Evolutionary conservation across 1,284 basidiomycete genomes (phyloP), one percentile per base, ranked within the genome.

Genomic region (Cryptococcus neoformans): DNA sequence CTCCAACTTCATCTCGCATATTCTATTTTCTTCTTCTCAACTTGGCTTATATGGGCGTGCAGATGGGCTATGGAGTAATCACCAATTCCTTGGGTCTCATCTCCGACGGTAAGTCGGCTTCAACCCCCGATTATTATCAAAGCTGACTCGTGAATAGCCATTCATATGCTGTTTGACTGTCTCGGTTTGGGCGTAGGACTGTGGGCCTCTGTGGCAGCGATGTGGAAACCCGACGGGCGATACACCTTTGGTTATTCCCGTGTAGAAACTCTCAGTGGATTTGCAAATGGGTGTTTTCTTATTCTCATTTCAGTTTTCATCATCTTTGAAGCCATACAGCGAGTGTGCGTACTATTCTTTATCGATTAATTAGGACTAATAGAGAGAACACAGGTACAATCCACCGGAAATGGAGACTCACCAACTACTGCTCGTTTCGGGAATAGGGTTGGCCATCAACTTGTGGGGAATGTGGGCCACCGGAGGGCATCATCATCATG

Each of bases 161-260:
- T 99, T 51, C 96, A 99, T 74, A 99, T 99, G 96, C 91, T 94
- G 28, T 99, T 99, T 69, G 96, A 99, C 78, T 99, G 96, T 71
- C 87, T 97, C 80, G 95, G 95, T 1, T 92, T 99, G 56, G 95
- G 86, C 0, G 92, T 99, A 64, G 96, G 96, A 1, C 81, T 99
- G 1, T 87, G 97, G 61, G 96, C 96, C 2, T 94, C 91, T 34
- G 91, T 99, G 10, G 98, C 98, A 88, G 92, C 94, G 1, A 93
- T 89, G 4, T 99, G 96, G 96, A 87, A 90, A 46, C 90, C 92
- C 1, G 94, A 99, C 77, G 87, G 89, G 63, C 83, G 85, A 21
- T 99, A 95, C 77, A 98, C 96, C 8, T 99, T 96, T 73, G 96
- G 95, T 17, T 99, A 96, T 76, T 87, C 89, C 2, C 86, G 96